Evolutionary conservation across 78 protist genomes (phyloP), one percentile per base, ranked within the genome.

Genomic region (Creolimax fragrantissima): DNA sequence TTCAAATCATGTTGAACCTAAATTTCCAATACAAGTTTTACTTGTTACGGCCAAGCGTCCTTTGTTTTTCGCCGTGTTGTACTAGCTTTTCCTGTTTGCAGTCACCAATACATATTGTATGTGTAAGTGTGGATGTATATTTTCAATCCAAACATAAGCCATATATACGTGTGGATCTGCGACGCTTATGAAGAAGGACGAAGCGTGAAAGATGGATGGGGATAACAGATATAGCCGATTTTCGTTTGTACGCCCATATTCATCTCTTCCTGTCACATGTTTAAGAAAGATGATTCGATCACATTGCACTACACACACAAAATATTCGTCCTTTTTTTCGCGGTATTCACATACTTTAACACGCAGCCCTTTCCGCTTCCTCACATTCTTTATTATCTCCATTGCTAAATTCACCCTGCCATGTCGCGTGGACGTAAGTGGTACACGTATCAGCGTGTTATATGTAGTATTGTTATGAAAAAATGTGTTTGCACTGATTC

Each of bases 1-100:
- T n/a, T n/a, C n/a, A n/a, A n/a, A n/a, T n/a, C n/a, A n/a, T n/a
- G n/a, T n/a, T n/a, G n/a, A n/a, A n/a, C n/a, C n/a, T n/a, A n/a
- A n/a, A n/a, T n/a, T n/a, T n/a, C n/a, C n/a, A n/a, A n/a, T n/a
- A n/a, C n/a, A n/a, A n/a, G n/a, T n/a, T 83, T 83, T 83, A 83
- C 35, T 83, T 83, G 7, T 83, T 83, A 5, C 86, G 86, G 5
- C 86, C 45, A 24, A 92, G 43, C 0, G 98, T 97, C 84, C 98
- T 94, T 95, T 98, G 99, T 95, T 98, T 98, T 5, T 98, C 99
- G 3, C 97, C 99, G 24, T 89, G 89, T 91, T 94, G 95, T 7
- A 98, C 99, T 2, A 97, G 37, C 93, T 97, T 97, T 45, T 97
- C 97, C 43, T 95, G 96, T 11, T 58, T 17, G 39, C 74, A 11